These are phyloP conservation scores for Rhododendron henanense DNA, from an alignment of 148 eudicot genomes.

Conservation along the genomic window DNA sequence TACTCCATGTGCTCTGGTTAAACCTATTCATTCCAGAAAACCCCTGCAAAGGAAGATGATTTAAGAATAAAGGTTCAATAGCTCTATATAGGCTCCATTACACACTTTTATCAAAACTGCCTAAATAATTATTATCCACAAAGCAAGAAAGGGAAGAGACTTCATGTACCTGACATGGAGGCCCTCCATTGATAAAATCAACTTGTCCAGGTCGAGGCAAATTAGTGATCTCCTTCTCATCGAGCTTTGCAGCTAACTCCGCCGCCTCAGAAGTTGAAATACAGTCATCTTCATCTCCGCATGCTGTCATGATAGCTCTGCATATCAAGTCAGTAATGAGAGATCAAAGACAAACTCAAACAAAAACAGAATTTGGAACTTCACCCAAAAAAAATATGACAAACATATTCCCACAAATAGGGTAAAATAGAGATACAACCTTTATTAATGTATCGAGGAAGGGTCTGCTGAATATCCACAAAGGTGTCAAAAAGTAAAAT, in stretches of 20 bases:
- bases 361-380: not conserved
- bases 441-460: not conserved
- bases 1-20: slow-evolving; percentile 72
- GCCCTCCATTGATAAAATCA: slow-evolving; percentile 97
- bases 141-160: not conserved
- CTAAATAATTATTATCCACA: not conserved
- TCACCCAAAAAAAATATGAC: not conserved
- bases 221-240: slow-evolving; percentile 43
- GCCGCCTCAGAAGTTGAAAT: slow-evolving; percentile 80
- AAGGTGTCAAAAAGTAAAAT: not conserved
- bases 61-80: not conserved
- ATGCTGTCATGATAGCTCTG: slow-evolving; percentile 77
- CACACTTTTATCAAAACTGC: not conserved
- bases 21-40: slow-evolving; percentile 81
- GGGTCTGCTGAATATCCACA: not conserved
- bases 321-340: not conserved
- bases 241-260: slow-evolving; percentile 64
- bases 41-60: slow-evolving; percentile 39
- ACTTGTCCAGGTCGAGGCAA: slow-evolving; percentile 89
- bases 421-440: not conserved
- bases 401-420: not conserved
- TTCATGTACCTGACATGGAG: slow-evolving; percentile 83
- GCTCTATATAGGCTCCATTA: not conserved
- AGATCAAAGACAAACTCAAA: not conserved
- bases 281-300: slow-evolving; percentile 81